Evolutionary conservation across 257 asterid species (phyloP).

Genomic region (Scutellaria barbata): DNA sequence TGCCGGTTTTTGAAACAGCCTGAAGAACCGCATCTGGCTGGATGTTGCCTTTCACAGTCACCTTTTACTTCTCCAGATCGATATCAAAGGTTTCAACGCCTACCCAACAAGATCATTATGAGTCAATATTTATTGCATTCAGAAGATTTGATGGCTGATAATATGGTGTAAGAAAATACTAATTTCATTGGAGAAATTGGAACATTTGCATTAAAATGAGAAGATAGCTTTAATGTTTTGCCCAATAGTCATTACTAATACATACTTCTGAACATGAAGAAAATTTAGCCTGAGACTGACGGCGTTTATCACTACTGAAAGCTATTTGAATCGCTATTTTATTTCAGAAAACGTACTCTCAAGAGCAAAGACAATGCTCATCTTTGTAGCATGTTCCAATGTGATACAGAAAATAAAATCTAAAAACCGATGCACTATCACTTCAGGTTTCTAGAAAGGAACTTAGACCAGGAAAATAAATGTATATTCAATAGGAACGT

Average conservation of each 20-base stretch:
- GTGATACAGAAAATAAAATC: neutral
- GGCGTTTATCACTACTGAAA: neutral
- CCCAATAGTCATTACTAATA: neutral
- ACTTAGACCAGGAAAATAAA: neutral
- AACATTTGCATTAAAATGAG: neutral
- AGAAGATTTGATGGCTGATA: neutral
- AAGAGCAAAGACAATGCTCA: constrained; percentile 6
- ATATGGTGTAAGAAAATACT: neutral
- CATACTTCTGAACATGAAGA: neutral
- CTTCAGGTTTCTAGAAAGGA: neutral
- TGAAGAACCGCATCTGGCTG: constrained; percentile 70
- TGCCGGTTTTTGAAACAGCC: constrained; percentile 81
- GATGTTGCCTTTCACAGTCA: constrained; percentile 72
- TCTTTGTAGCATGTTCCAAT: constrained; percentile 2
- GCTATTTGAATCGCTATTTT: constrained; percentile 1
- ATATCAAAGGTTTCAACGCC: constrained; percentile 85
- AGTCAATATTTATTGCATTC: neutral
- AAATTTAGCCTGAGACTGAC: neutral
- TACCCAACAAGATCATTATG: constrained; percentile 32
- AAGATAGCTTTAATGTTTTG: neutral
- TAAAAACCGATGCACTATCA: neutral
- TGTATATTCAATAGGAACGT: neutral
- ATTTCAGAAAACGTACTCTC: neutral
- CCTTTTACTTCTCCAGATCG: constrained; percentile 73
- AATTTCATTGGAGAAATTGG: neutral